Percentiles rank a stretch among this genome's conserved stretches.
Evolutionary conservation across 768 basidiomycete species (phyloP).

Genomic region (Suillus lakei): DNA sequence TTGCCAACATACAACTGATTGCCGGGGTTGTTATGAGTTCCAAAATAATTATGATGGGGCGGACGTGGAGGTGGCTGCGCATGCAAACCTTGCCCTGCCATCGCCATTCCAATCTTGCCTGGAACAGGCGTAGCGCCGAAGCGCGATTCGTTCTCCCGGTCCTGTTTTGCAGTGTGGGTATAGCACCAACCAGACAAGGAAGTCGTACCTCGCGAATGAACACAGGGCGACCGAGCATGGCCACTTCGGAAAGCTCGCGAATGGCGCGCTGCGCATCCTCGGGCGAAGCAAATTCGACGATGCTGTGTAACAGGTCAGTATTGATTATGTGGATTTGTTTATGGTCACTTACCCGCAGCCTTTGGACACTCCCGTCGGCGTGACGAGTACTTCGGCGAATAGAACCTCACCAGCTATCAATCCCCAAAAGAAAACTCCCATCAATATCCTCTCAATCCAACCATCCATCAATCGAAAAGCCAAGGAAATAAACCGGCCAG

Average conservation of each 20-base stretch:
- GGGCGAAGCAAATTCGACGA: slow-evolving; percentile 91
- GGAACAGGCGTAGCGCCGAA: slow-evolving; percentile 96
- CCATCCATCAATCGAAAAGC: slow-evolving; percentile 52
- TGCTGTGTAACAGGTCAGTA: slow-evolving; percentile 53
- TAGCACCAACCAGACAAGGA: slow-evolving; percentile 5
- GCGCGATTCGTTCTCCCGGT: slow-evolving; percentile 94
- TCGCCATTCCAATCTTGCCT: slow-evolving; percentile 94
- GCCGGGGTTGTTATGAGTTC: slow-evolving; percentile 63
- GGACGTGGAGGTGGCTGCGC: slow-evolving; percentile 85
- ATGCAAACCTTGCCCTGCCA: slow-evolving; percentile 88
- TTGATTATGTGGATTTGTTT: neutral
- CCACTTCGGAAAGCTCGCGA: slow-evolving; percentile 86
- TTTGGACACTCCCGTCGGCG: slow-evolving; percentile 95
- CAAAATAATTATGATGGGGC: slow-evolving; percentile 77
- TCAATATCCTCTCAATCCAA: slow-evolving; percentile 87
- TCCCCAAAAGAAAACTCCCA: slow-evolving; percentile 90
- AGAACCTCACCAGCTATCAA: slow-evolving; percentile 98
- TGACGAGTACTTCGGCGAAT: slow-evolving; percentile 98
- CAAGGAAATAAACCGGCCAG: slow-evolving; percentile 43
- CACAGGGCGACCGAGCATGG: slow-evolving; percentile 91
- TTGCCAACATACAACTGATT: slow-evolving; percentile 94
- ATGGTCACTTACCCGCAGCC: slow-evolving; percentile 89
- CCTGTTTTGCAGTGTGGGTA: slow-evolving; percentile 49
- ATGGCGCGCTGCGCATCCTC: slow-evolving; percentile 92
- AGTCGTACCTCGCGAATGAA: slow-evolving; percentile 91